These are phyloP conservation scores for Linanthus parryae DNA, from an alignment of 148 eudicot species.

Conservation along the genomic window DNA sequence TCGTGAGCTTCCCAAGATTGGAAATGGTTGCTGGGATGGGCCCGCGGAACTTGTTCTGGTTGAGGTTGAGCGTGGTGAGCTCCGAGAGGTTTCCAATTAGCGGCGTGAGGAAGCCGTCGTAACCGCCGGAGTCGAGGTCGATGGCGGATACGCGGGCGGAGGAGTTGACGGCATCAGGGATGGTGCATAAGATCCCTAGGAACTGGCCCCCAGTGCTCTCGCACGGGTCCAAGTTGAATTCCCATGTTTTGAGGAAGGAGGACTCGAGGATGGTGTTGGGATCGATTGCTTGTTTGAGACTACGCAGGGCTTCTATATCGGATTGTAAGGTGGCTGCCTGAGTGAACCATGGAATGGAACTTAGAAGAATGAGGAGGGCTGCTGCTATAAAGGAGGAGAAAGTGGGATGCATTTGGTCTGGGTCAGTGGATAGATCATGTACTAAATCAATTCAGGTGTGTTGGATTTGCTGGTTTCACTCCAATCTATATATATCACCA, in stretches of 20 bases:
- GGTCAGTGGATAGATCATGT: neutral
- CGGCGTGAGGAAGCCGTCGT: conserved; percentile 55
- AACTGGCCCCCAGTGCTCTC: conserved; percentile 47
- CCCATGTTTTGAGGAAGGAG: conserved; percentile 48
- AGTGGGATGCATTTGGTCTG: neutral
- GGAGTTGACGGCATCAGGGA: conserved; percentile 33
- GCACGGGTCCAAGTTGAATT: conserved; percentile 61
- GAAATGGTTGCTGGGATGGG: conserved; percentile 41
- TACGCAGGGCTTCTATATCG: conserved; percentile 48
- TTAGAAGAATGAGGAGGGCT: neutral
- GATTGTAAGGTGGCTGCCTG: conserved; percentile 28
- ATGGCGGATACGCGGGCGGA: conserved; percentile 33
- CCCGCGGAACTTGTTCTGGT: conserved; percentile 62
- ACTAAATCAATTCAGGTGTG: neutral
- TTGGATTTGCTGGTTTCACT: neutral
- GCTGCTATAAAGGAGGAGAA: neutral
- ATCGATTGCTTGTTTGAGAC: conserved; percentile 43
- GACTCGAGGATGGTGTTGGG: conserved; percentile 44
- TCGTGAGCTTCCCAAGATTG: conserved; percentile 38
- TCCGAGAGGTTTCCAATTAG: conserved; percentile 55
- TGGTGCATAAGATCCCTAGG: conserved; percentile 53
- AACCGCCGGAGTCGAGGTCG: conserved; percentile 51
- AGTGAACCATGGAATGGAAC: conserved; percentile 10
- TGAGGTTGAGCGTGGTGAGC: conserved; percentile 41
- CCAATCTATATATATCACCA: neutral